phyloP scores from a whole-genome alignment of 352 stramenopile genomes.

The Pythium sp. region DNA sequence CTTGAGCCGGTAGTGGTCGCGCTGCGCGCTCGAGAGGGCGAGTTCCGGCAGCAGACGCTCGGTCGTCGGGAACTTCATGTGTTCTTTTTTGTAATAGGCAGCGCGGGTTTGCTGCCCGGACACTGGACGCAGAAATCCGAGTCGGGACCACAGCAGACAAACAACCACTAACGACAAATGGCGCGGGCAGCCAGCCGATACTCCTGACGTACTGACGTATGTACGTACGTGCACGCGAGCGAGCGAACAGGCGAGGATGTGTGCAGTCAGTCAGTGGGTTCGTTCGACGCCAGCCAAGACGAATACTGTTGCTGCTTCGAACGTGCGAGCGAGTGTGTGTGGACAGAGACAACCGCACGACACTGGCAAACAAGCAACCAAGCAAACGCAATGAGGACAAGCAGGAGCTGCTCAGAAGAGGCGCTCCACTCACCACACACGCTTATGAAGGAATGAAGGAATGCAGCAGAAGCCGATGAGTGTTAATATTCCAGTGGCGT shows the following conservation, averaged over 20 bases:
- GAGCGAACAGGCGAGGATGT: neutral
- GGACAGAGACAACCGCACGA: neutral
- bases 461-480: neutral
- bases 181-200: neutral
- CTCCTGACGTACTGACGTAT: neutral
- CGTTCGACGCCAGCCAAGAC: neutral
- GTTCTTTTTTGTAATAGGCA: neutral
- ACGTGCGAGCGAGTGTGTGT: neutral
- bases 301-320: slow-evolving; percentile 1
- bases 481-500: neutral
- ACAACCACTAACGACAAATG: neutral
- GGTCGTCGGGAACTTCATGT: slow-evolving; percentile 18
- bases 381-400: neutral
- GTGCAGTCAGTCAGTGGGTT: neutral
- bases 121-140: neutral
- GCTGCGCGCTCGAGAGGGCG: slow-evolving; percentile 7
- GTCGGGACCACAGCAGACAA: neutral
- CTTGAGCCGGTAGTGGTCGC: slow-evolving; percentile 10
- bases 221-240: neutral
- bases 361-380: neutral
- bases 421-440: neutral
- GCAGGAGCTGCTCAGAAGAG: neutral
- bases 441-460: neutral
- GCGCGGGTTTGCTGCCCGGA: neutral
- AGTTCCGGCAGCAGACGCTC: slow-evolving; percentile 10